A percentile compares a stretch with the other conserved stretches of the same genome.
These are phyloP conservation scores for Penicillium fuscoglaucum DNA, from an alignment of 2,329 filamentous ascomycete species.

Conservation along the genomic window DNA sequence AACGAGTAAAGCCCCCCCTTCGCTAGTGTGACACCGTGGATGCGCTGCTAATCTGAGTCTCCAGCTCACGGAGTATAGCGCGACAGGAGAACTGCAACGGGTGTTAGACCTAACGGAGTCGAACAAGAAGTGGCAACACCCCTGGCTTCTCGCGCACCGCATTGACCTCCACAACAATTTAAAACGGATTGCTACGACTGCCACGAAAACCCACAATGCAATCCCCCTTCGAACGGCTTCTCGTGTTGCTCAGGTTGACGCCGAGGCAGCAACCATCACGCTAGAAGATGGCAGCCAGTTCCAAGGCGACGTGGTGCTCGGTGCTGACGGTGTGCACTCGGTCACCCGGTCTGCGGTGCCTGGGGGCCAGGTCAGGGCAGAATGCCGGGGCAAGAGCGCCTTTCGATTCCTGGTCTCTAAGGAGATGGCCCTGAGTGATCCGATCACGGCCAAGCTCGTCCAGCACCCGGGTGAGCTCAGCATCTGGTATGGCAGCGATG, in stretches of 20 bases:
- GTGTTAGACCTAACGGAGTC: not conserved
- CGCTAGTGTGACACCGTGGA: not conserved
- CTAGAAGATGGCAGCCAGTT: slow-evolving; percentile 49
- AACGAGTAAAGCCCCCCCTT: not conserved
- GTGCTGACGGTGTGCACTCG: slow-evolving; percentile 56
- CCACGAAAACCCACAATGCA: slow-evolving; percentile 41
- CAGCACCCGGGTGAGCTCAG: slow-evolving; percentile 42
- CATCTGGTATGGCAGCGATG: slow-evolving; percentile 48
- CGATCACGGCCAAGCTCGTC: slow-evolving; percentile 40
- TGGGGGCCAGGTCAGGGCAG: slow-evolving; percentile 36
- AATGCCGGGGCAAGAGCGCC: slow-evolving; percentile 56
- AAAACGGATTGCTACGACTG: slow-evolving; percentile 48
- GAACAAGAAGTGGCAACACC: slow-evolving; percentile 21
- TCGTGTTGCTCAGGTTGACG: slow-evolving; percentile 48
- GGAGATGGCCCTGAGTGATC: slow-evolving; percentile 45
- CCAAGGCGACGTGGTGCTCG: slow-evolving; percentile 53
- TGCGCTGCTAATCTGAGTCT: not conserved
- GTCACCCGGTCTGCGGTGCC: slow-evolving; percentile 30
- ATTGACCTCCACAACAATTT: slow-evolving; percentile 55
- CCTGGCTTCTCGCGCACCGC: slow-evolving; percentile 57
- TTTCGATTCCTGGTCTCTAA: slow-evolving; percentile 58
- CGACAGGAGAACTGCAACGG: not conserved
- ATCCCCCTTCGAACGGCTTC: slow-evolving; percentile 44
- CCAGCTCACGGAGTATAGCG: not conserved
- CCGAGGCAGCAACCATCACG: slow-evolving; percentile 42